Percentiles rank a stretch among this genome's conserved stretches.
phyloP scores from a whole-genome alignment of 2,329 filamentous ascomycete genomes.

The Fusarium cyanostomum region DNA sequence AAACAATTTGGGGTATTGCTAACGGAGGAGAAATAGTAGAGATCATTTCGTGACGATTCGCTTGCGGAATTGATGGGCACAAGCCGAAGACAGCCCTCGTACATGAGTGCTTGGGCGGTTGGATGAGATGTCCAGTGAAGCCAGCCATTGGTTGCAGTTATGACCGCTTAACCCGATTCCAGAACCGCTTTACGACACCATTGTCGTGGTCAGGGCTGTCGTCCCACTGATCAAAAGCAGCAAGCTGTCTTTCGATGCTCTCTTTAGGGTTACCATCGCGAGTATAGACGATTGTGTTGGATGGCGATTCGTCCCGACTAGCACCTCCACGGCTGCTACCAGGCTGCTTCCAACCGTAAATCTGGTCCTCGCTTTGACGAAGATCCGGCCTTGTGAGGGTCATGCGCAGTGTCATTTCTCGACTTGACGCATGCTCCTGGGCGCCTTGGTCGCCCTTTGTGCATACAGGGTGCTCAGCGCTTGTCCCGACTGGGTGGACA shows the following conservation, averaged over 20 bases:
- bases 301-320: conserved; percentile 46
- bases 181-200: conserved; percentile 69
- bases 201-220: conserved; percentile 51
- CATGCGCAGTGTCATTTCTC: conserved; percentile 97
- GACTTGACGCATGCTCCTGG: conserved; percentile 64
- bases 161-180: conserved; percentile 67
- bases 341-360: conserved; percentile 72
- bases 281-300: conserved; percentile 34
- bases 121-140: not conserved
- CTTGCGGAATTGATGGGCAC: not conserved
- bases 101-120: not conserved
- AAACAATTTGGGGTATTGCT: conserved; percentile 38
- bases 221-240: conserved; percentile 62
- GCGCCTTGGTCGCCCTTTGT: conserved; percentile 54
- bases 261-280: conserved; percentile 57
- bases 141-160: conserved; percentile 19
- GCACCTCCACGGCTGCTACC: conserved; percentile 56
- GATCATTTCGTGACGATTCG: conserved; percentile 11
- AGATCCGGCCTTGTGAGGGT: conserved; percentile 91
- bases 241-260: conserved; percentile 63
- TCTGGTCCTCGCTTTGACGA: conserved; percentile 75
- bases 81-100: not conserved
- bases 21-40: conserved; percentile 23
- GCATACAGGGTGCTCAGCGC: conserved; percentile 40
- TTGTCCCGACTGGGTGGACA: conserved; percentile 43